A percentile compares a stretch with the other conserved stretches of the same genome.
These are phyloP conservation scores for Trifolium dubium DNA, from an alignment of 306 rosid genomes.

Conservation along the genomic window DNA sequence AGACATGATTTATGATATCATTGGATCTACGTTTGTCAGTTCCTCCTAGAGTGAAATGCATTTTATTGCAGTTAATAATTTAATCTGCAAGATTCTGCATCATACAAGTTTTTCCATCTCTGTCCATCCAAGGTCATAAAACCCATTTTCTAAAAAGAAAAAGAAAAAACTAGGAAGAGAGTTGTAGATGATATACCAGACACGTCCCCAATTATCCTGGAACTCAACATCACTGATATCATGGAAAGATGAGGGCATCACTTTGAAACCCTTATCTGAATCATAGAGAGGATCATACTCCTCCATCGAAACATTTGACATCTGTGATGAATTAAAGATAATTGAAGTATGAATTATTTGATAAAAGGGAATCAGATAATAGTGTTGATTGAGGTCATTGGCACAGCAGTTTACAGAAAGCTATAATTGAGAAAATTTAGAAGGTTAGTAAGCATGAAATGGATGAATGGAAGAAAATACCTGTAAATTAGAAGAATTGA, in stretches of 20 bases:
- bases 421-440: conserved; percentile 8
- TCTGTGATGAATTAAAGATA: conserved; percentile 56
- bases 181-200: conserved; percentile 63
- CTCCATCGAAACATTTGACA: conserved; percentile 71
- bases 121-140: neutral
- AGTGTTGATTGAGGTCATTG: conserved; percentile 6
- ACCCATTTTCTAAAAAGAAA: neutral
- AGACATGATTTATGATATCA: neutral
- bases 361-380: conserved; percentile 15
- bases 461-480: conserved; percentile 37
- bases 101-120: conserved; percentile 1
- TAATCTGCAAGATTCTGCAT: neutral
- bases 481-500: conserved; percentile 88
- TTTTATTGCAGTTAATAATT: conserved; percentile 13
- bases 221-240: conserved; percentile 87
- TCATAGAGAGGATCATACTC: conserved; percentile 73
- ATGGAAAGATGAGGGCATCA: conserved; percentile 90
- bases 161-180: neutral
- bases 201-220: conserved; percentile 95
- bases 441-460: no score
- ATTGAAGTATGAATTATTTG: conserved; percentile 40
- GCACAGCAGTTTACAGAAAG: neutral
- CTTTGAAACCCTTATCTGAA: conserved; percentile 76
- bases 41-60: neutral
- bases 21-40: neutral